phyloP scores from a whole-genome alignment of 805 yeast genomes.

The Wickerhamiella australiensis region DNA sequence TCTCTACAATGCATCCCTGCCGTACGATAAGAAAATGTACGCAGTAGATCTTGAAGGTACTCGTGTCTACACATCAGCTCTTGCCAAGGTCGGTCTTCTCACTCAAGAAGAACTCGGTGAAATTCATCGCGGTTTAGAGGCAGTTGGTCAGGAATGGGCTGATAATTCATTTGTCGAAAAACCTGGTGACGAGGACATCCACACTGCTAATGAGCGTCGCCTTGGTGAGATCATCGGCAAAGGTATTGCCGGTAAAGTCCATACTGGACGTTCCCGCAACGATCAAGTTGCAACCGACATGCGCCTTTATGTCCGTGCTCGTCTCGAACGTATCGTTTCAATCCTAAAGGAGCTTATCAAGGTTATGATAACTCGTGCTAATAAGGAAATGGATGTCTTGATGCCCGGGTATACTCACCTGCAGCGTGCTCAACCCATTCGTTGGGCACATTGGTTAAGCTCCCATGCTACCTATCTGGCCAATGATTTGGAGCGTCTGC shows the following conservation, averaged over 20 bases:
- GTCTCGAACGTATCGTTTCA: conserved; percentile 45
- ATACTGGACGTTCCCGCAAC: conserved; percentile 97
- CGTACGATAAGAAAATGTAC: conserved; percentile 92
- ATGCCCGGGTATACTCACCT: conserved; percentile 99
- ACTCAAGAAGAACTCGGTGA: conserved; percentile 59
- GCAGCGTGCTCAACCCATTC: conserved; percentile 98
- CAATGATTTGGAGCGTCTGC: conserved; percentile 75
- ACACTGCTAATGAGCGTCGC: conserved; percentile 96
- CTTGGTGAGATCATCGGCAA: conserved; percentile 92
- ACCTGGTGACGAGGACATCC: conserved; percentile 93
- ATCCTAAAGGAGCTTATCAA: conserved; percentile 49
- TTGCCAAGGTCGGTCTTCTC: conserved; percentile 64
- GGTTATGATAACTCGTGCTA: conserved; percentile 64
- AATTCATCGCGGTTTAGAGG: conserved; percentile 71
- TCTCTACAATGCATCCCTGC: conserved; percentile 88
- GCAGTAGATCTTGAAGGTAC: conserved; percentile 91
- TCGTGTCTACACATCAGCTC: conserved; percentile 79
- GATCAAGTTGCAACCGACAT: conserved; percentile 99
- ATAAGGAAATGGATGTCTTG: conserved; percentile 71
- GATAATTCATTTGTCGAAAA: conserved; percentile 53
- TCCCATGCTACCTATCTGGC: conserved; percentile 90
- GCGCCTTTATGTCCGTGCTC: conserved; percentile 84
- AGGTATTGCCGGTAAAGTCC: conserved; percentile 92
- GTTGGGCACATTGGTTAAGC: conserved; percentile 97
- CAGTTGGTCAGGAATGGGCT: conserved; percentile 75